Base-by-base conservation (phyloP, 371 early-diverging fungal genomes). In the Mucor lusitanicus region DNA sequence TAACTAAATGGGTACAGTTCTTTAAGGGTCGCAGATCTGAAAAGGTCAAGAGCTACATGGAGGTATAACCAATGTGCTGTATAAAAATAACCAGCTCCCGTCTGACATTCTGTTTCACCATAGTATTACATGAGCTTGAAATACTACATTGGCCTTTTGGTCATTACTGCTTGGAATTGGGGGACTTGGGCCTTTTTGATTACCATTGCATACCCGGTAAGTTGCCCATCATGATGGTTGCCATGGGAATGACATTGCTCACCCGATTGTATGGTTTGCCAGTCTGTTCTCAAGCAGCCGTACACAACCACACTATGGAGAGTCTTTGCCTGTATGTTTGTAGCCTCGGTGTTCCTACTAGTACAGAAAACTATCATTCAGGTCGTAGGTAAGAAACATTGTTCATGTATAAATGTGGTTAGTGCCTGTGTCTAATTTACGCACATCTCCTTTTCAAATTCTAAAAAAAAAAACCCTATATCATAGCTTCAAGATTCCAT, bases 401-500 rank as follows among this genome's bases (percentile, higher is more conserved):
- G 11, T 53, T 23, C n/a, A 46, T 46, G 46, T 46, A 53, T 53
- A 27, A 53, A 53, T 53, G 53, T 53, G 27, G 53, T 25, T 53
- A 53, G 53, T 15, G 27, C 53, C 27, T 53, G 21, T 53, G 4
- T 53, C 25, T 53, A 53, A 53, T 53, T 53, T 53, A 13, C 23
- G n/a, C 23, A 48, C 19, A 19, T 53, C 53, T 53, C 53, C 53
- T 53, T 21, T 25, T 53, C 27, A 53, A 46, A 48, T 23, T 48
- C 48, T 21, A 53, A 13, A 25, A 53, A 30, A 17, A 23, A 35
- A 35, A 35, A n/a, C n/a, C n/a, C n/a, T n/a, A n/a, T n/a, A n/a
- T 3, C 2, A 12, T 35, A 35, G 77, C 86, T 32, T 81, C 78
- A 17, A 79, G 80, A 53, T 84, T 85, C 44, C 84, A 85, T 55